Conservation (phyloP, 2,329 filamentous ascomycete species). For the Colletotrichum plurivorum region DNA sequence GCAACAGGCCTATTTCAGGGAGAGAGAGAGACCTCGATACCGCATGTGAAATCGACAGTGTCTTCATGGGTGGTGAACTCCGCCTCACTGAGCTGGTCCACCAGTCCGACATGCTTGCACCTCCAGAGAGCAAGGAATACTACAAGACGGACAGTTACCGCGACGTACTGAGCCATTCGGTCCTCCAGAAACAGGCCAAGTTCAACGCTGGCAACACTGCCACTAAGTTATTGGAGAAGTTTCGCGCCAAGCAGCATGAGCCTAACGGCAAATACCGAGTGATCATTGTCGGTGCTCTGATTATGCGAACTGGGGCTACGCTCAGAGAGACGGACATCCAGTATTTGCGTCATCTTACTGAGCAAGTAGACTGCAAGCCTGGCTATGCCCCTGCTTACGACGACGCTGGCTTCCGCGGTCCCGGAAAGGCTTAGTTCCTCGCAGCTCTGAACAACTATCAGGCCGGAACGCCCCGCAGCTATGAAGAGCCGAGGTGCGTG, state of each 20-base stretch:
- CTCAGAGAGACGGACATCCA: conserved; percentile 42
- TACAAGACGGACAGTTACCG: not conserved
- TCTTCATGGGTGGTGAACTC: not conserved
- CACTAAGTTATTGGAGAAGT: conserved; percentile 6
- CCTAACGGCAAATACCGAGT: conserved; percentile 38
- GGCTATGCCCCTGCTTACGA: not conserved
- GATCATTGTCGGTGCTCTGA: conserved; percentile 42
- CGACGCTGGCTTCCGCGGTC: conserved; percentile 40
- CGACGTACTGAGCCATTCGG: not conserved
- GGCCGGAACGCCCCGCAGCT: conserved; percentile 41
- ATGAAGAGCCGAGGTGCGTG: conserved; percentile 37
- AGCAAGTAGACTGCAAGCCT: conserved; percentile 24
- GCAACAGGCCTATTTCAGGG: not conserved
- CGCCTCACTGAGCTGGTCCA: not conserved
- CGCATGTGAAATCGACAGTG: not conserved
- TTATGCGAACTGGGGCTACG: conserved; percentile 45
- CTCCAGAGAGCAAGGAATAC: not conserved
- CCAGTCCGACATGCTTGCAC: conserved; percentile 11
- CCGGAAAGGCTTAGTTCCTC: conserved; percentile 42
- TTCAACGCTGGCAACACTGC: not conserved
- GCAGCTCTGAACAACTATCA: conserved; percentile 44
- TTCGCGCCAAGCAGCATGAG: conserved; percentile 13
- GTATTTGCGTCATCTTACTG: conserved; percentile 40
- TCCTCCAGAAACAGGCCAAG: not conserved
- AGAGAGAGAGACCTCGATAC: conserved; percentile 7